Conservation (phyloP, 257 asterid species). For the Asclepias syriaca region DNA sequence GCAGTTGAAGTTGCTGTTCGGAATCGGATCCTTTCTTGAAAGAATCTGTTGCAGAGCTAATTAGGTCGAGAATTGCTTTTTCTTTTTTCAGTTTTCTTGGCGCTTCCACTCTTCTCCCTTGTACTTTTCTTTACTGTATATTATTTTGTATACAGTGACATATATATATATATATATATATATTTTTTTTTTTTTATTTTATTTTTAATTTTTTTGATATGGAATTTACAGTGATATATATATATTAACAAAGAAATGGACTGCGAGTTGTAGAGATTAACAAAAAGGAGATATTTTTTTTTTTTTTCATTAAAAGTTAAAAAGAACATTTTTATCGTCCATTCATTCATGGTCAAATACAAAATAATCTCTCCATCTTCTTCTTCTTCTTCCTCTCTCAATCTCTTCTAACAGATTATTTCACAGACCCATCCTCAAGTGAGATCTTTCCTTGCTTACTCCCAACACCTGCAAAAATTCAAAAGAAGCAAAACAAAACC, state of each 20-base stretch:
- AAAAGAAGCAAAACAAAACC: neutral
- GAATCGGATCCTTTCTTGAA: neutral
- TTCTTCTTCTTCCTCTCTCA: neutral
- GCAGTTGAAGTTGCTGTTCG: neutral
- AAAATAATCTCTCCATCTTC: neutral
- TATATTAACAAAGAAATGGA: no score
- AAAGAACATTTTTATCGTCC: neutral
- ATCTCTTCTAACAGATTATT: neutral
- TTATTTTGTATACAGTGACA: no score
- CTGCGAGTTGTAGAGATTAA: no score
- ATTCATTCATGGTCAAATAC: neutral
- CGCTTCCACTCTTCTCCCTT: neutral
- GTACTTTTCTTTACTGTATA: no score
- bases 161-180: no score
- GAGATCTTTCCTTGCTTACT: constrained; percentile 39
- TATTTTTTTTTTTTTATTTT: no score
- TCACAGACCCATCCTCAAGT: constrained; percentile 8
- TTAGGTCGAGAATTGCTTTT: constrained; percentile 1
- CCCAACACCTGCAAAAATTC: constrained; percentile 43
- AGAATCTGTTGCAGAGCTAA: neutral
- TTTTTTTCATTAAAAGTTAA: no score
- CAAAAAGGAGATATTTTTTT: no score
- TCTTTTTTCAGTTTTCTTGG: neutral
- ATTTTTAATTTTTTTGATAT: no score
- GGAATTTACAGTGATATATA: no score